Conservation (phyloP, 768 basidiomycete species). For the Trametes coccinea region DNA sequence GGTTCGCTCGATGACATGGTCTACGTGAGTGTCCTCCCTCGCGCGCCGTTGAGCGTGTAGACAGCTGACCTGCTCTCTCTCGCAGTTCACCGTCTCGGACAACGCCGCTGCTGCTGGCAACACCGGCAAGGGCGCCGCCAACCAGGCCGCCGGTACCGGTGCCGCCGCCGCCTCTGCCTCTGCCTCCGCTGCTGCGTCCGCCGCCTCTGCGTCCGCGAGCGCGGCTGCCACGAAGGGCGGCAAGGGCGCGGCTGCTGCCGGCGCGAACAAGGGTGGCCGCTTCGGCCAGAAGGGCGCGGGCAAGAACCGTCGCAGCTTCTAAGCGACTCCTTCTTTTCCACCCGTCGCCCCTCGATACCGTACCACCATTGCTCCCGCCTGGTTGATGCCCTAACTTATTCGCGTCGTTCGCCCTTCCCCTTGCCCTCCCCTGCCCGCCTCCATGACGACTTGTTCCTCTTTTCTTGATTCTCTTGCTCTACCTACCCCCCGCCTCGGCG, state of each 20-base stretch:
- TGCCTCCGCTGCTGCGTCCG: slow-evolving; percentile 9
- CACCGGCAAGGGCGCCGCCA: slow-evolving; percentile 11
- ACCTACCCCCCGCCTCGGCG: neutral
- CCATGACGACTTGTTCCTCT: neutral
- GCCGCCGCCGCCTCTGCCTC: slow-evolving; percentile 46
- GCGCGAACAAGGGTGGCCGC: slow-evolving; percentile 10
- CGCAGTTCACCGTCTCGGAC: slow-evolving; percentile 24
- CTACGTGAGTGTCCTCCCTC: slow-evolving; percentile 33
- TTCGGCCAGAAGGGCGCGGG: slow-evolving; percentile 2
- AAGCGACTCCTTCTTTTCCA: neutral
- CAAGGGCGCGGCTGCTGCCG: slow-evolving; percentile 48
- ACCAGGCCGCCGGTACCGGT: slow-evolving; percentile 17
- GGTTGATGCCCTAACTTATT: neutral
- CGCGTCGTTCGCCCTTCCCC: slow-evolving; percentile 4
- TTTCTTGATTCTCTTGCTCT: neutral
- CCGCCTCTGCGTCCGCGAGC: neutral
- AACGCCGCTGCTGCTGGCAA: slow-evolving; percentile 24
- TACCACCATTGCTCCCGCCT: neutral
- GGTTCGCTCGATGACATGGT: slow-evolving; percentile 43
- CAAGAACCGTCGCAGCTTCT: slow-evolving; percentile 7
- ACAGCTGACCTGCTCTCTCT: neutral
- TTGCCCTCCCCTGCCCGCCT: neutral
- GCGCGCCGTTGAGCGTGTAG: neutral
- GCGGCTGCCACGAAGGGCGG: slow-evolving; percentile 11
- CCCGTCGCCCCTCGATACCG: neutral